These are phyloP conservation scores for Kwoniella dendrophila DNA, from an alignment of 768 basidiomycete species.

Conservation along the genomic window DNA sequence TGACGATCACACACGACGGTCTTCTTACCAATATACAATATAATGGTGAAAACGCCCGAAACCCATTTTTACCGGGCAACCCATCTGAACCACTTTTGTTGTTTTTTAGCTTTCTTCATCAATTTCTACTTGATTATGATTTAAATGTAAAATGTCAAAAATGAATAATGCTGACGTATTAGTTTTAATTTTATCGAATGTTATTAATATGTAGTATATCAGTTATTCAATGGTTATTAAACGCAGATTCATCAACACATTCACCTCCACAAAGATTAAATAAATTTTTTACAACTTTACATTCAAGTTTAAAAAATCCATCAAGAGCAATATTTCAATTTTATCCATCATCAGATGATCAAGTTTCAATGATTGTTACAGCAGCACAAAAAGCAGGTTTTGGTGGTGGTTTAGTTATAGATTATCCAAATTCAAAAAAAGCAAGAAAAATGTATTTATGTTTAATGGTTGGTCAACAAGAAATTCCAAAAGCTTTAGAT, in stretches of 20 bases:
- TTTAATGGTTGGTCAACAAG: conserved; percentile 82
- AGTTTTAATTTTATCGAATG: not conserved
- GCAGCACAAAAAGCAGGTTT: conserved; percentile 94
- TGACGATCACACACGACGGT: conserved; percentile 18
- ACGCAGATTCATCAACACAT: conserved; percentile 82
- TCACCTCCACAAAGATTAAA: conserved; percentile 61
- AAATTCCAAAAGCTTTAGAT: conserved; percentile 76
- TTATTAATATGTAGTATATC: conserved; percentile 69
- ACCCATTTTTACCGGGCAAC: conserved; percentile 4
- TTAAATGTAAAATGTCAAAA: too few species aligned
- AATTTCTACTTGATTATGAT: too few species aligned
- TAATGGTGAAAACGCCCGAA: conserved; percentile 15
- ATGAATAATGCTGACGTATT: not conserved
- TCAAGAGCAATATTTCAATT: conserved; percentile 91
- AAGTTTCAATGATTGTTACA: conserved; percentile 90
- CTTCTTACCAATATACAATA: conserved; percentile 9
- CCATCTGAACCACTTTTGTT: conserved; percentile 4
- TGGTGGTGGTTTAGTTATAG: conserved; percentile 92
- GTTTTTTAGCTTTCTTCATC: too few species aligned
- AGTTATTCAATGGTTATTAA: conserved; percentile 97
- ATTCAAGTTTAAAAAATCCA: conserved; percentile 62
- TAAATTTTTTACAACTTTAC: conserved; percentile 78
- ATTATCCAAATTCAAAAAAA: conserved; percentile 96
- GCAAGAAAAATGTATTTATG: conserved; percentile 93
- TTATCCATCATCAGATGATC: conserved; percentile 95